Conservation (phyloP, 2,329 filamentous ascomycete species). For the Nemania sp. region DNA sequence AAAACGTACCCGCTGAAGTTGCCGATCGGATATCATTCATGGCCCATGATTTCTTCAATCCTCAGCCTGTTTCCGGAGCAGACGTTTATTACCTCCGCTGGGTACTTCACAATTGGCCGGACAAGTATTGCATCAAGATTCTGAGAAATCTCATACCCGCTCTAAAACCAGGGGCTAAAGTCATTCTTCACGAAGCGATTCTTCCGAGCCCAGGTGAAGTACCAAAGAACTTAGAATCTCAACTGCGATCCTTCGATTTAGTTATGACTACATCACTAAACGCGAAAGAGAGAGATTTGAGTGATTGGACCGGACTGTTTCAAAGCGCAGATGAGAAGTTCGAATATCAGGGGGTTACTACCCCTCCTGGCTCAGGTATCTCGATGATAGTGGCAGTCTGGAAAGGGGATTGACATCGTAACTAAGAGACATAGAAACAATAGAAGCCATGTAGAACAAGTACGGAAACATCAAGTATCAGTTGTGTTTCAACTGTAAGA, state of each 20-base stretch:
- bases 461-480: too few species aligned
- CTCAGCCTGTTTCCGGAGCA: constrained; percentile 32
- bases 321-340: constrained; percentile 5
- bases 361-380: constrained; percentile 8
- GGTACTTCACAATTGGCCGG: constrained; percentile 52
- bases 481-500: too few species aligned
- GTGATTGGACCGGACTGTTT: constrained; percentile 15
- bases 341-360: constrained; percentile 11
- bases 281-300: constrained; percentile 16
- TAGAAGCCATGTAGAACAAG: too few species aligned
- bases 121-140: constrained; percentile 40
- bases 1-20: constrained; percentile 5
- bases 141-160: constrained; percentile 42
- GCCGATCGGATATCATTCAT: constrained; percentile 31
- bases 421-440: too few species aligned
- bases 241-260: constrained; percentile 3
- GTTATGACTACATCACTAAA: constrained; percentile 13
- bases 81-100: constrained; percentile 48
- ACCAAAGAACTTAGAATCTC: neutral
- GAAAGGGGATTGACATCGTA: neutral
- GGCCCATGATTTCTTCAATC: constrained; percentile 47
- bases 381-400: neutral
- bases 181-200: constrained; percentile 33
- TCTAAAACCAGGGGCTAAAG: constrained; percentile 44
- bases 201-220: constrained; percentile 8